These are phyloP conservation scores for Ploettnerulaceae sp. DNA, from an alignment of 2,329 filamentous ascomycete genomes.

Conservation along the genomic window DNA sequence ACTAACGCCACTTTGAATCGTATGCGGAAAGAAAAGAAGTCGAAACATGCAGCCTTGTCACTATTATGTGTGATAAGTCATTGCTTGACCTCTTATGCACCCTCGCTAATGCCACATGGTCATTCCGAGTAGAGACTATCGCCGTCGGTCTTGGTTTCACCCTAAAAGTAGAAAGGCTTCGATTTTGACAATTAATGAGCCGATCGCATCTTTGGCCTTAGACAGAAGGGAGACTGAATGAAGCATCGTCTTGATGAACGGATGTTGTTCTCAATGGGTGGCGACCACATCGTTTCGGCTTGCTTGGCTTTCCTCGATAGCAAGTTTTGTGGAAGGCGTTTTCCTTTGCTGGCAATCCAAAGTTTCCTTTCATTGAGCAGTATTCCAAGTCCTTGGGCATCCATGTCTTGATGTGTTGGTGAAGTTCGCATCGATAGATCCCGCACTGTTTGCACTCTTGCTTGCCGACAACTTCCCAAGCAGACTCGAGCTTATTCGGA, in stretches of 20 bases:
- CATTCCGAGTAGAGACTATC: no score
- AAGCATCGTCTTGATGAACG: constrained; percentile 21
- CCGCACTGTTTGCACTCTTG: constrained; percentile 60
- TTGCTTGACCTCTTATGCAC: no score
- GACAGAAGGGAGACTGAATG: constrained; percentile 5
- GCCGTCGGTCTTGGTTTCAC: no score
- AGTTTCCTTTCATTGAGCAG: constrained; percentile 55
- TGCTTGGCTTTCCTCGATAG: constrained; percentile 55
- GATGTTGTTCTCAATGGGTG: constrained; percentile 38
- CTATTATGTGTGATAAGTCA: no score
- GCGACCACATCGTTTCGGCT: constrained; percentile 53
- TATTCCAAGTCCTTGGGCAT: constrained; percentile 54
- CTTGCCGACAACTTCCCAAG: constrained; percentile 57
- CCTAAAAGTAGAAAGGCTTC: no score
- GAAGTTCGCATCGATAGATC: constrained; percentile 56
- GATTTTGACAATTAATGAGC: no score
- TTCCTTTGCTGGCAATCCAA: constrained; percentile 43
- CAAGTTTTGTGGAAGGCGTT: constrained; percentile 47
- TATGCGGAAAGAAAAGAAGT: no score
- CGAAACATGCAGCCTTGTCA: no score
- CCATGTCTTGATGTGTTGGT: constrained; percentile 57
- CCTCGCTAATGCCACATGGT: no score
- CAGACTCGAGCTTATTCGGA: constrained; percentile 60
- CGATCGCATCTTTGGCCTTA: no score
- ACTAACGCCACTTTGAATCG: no score